phyloP scores from a whole-genome alignment of 345 rosid genomes.

The Erodium maritimum region DNA sequence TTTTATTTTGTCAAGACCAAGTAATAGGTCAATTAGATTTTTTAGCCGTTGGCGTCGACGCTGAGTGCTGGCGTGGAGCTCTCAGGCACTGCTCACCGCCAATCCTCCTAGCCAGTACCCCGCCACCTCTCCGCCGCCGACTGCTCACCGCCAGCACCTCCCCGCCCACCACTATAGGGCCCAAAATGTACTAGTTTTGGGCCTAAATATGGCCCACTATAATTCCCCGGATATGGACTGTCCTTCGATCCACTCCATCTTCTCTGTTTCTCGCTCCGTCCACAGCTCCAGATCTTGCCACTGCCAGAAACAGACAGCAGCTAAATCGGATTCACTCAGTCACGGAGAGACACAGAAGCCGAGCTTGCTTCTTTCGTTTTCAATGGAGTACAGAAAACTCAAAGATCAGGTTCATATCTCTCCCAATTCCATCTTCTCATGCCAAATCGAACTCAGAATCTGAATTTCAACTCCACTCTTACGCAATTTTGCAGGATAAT shows the following conservation, averaged over 20 bases:
- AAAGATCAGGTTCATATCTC: conserved; percentile 50
- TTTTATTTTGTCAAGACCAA: too few species aligned
- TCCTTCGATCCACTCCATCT: neutral
- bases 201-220: neutral
- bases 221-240: neutral
- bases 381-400: conserved; percentile 72
- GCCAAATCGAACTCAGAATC: neutral
- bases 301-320: neutral
- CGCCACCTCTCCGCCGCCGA: too few species aligned
- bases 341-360: too few species aligned
- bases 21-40: too few species aligned
- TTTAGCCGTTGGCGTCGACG: too few species aligned
- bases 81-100: too few species aligned
- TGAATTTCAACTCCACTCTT: neutral
- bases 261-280: neutral
- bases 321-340: neutral
- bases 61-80: too few species aligned
- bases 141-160: too few species aligned
- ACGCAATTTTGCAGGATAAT: conserved; percentile 21
- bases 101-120: too few species aligned
- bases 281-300: conserved; percentile 5
- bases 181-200: neutral
- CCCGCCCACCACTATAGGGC: neutral
- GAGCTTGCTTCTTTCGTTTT: neutral
- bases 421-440: neutral